A percentile compares a stretch with the other conserved stretches of the same genome.
These are phyloP conservation scores for Stephania cephalantha DNA, from an alignment of 164 flowering plant genomes.

Conservation along the genomic window DNA sequence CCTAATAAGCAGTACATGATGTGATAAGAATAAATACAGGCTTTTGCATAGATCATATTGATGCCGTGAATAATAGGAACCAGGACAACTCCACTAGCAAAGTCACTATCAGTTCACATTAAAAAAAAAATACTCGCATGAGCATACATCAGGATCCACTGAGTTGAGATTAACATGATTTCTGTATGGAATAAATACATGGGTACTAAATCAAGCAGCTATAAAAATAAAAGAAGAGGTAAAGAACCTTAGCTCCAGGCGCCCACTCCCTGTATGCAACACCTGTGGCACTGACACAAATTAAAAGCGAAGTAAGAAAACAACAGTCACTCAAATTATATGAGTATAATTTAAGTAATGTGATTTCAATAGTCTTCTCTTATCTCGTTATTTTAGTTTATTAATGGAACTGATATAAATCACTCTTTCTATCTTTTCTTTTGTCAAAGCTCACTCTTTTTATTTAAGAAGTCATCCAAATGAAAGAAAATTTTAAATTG, in stretches of 20 bases:
- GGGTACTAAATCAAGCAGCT: constrained; percentile 1
- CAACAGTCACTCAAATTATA: neutral
- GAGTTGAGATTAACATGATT: neutral
- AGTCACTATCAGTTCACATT: neutral
- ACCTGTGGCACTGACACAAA: constrained; percentile 61
- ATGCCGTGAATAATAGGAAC: neutral
- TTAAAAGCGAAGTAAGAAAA: constrained; percentile 14
- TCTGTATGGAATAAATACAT: constrained; percentile 2
- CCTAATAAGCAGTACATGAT: neutral
- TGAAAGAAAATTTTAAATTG: neutral
- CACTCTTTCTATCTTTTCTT: no score
- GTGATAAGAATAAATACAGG: neutral
- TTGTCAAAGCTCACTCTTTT: no score
- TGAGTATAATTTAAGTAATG: neutral
- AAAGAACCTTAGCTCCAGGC: constrained; percentile 94
- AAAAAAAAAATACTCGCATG: neutral
- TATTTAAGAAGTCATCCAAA: neutral
- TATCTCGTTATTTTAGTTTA: neutral
- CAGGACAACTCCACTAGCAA: neutral
- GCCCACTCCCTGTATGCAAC: constrained; percentile 97
- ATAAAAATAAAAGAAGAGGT: neutral
- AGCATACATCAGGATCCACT: neutral
- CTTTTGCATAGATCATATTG: neutral
- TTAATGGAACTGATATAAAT: neutral
- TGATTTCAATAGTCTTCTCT: neutral